Base-by-base conservation (phyloP, 2,329 filamentous ascomycete genomes). In the Penicillium paneum region DNA sequence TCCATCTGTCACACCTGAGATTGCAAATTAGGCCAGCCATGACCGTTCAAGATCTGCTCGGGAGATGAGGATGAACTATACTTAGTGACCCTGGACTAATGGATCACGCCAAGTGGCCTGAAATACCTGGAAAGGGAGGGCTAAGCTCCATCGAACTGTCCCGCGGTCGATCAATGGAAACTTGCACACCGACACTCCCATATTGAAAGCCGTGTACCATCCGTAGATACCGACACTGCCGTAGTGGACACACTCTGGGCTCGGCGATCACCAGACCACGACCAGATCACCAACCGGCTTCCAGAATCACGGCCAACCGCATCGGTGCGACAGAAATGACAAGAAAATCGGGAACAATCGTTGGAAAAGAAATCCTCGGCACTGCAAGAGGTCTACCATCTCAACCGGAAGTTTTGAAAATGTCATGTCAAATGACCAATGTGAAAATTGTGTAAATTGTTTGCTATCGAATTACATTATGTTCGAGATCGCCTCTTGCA, bases 401-500 rank as follows among this genome's bases (percentile, higher is more conserved):
- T 17, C 32, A 2, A 24, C 31, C 15, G 21, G 17, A 49, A 41
- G 28, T 34, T 41, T n/a, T 15, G n/a, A 24, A 34, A 10, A 44
- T 24, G 21, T 24, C 21, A 24, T 12, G 5, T 13, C 3, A 19
- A 43, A 24, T 19, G 28, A 32, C 35, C 17, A 38, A 21, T 19
- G 17, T 19, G 4, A 21, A 29, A 13, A 29, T 21, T 5, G 17
- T 19, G 17, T 31, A 31, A 39, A 26, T n/a, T 24, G 5, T 12
- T 50, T 54, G 52, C 40, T 54, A 50, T 50, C n/a, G 3, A 50
- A 54, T 43, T 54, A 50, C 34, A 29, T 31, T 3, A 54, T 54
- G 52, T 54, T 54, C 39, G 52, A 50, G 59, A 53, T 44, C 54
- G 54, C 48, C 47, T 47, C 56, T 49, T 54, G 52, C 51, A 54